phyloP scores from a whole-genome alignment of 192 early-diverging fungal species.

The Allomyces macrogynus region DNA sequence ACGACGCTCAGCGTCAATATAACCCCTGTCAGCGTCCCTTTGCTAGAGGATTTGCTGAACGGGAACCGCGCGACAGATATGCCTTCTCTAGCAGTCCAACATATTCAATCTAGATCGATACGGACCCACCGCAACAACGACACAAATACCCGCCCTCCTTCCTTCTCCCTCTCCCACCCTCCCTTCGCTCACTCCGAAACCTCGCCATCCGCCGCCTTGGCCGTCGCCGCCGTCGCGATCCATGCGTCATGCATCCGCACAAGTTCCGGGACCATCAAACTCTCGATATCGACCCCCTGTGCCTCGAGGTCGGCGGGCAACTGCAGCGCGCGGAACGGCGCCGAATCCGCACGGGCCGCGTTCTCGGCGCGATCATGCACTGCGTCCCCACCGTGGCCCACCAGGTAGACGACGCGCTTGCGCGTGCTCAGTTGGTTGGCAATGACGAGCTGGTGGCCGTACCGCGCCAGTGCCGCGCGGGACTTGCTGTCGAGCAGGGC shows the following conservation, averaged over 20 bases:
- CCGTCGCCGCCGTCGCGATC: conserved; percentile 17
- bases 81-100: too few species aligned
- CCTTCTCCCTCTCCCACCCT: too few species aligned
- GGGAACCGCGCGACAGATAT: too few species aligned
- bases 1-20: too few species aligned
- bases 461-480: conserved; percentile 48
- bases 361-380: background rate
- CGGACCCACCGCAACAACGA: too few species aligned
- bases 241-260: conserved; percentile 40
- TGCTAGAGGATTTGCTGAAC: too few species aligned
- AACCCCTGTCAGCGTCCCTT: too few species aligned
- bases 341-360: conserved; percentile 6
- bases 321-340: conserved; percentile 11
- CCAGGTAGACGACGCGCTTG: conserved; percentile 60
- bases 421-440: conserved; percentile 79
- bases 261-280: conserved; percentile 47
- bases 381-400: conserved; percentile 21
- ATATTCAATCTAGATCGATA: too few species aligned
- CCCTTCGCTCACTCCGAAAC: too few species aligned
- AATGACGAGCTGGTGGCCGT: conserved; percentile 95
- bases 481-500: conserved; percentile 62
- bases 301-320: conserved; percentile 29
- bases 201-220: too few species aligned
- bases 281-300: conserved; percentile 44
- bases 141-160: too few species aligned